Evolutionary conservation across 495 filamentous ascomycete genomes (phyloP), one percentile per base, ranked within the genome.

Genomic region (Saxispiralis lemnorum): DNA sequence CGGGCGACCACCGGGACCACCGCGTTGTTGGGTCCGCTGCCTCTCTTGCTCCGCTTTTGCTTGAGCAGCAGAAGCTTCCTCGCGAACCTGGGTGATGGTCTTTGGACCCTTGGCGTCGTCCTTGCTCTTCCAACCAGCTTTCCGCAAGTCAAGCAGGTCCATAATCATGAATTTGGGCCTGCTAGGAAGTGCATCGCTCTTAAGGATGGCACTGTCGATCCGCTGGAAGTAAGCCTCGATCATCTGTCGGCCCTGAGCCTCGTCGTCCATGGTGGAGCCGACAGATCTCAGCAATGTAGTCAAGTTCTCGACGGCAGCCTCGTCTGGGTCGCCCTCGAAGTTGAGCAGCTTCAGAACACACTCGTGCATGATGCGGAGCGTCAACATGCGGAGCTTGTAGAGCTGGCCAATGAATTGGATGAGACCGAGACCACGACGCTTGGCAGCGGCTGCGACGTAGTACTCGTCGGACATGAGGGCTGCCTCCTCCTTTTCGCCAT

Each of bases 321-420:
- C 89, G 54, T 99, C 89, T 14, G 89, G 89, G 47, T 83, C 61
- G 45, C 85, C 92, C 52, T 87, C 76, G 62, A 92, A 95, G 62
- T 99, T 88, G 41, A 96, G 83, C 41, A 96, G 69, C 63, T 93
- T 93, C 68, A 82, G 78, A 11, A 96, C 83, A 71, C 89, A 99
- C 66, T 95, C 85, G 66, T 96, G 92, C 89, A 99, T 97, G 66
- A 97, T 96, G 62, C 86, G 83, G 59, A 93, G 81, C 38, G 89
- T 99, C 62, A 99, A 72, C 89, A 99, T 99, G 54, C 78, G 75
- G 48, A 97, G 75, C 69, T 96, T 96, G 75, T 89, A 97, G 31
- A 97, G 76, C 60, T 97, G 89, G 66, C 89, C 89, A 61, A 99
- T 99, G 67, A 99, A 96, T 63, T 95, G 87, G 52, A 99, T 86